Evolutionary conservation across 2,329 filamentous ascomycete species (phyloP).

Genomic region (Hirsutella rhossiliensis): DNA sequence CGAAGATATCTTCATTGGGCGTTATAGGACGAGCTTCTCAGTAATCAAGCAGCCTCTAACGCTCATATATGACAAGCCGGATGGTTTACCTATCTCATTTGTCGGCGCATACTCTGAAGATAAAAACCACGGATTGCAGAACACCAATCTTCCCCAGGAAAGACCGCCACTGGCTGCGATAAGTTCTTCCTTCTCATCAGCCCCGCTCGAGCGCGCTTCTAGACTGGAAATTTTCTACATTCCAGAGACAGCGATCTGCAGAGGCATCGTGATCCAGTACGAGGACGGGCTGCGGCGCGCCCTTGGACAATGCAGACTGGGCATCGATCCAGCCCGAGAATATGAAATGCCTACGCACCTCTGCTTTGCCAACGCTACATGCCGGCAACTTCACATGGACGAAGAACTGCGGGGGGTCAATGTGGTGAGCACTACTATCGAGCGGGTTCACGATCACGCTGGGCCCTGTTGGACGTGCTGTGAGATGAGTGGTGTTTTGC

Average conservation of each 20-base stretch:
- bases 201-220: not conserved
- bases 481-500: constrained; percentile 1
- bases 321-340: not conserved
- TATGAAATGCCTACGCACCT: not conserved
- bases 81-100: constrained; percentile 1
- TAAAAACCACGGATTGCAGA: not conserved
- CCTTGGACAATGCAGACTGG: no score
- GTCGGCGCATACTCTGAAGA: constrained; percentile 1
- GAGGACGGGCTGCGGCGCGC: no score
- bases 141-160: not conserved
- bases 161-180: not conserved
- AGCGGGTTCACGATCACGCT: not conserved
- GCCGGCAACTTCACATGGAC: not conserved
- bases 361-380: not conserved
- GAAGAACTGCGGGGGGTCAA: not conserved
- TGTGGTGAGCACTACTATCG: not conserved
- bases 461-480: not conserved
- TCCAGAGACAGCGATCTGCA: not conserved
- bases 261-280: no score
- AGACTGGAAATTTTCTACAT: not conserved
- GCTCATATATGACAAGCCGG: constrained; percentile 1
- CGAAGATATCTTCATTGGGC: not conserved
- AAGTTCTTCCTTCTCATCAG: not conserved
- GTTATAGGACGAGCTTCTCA: not conserved
- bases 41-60: not conserved